phyloP scores from a whole-genome alignment of 2,329 filamentous ascomycete species.

The Aspergillus persii region DNA sequence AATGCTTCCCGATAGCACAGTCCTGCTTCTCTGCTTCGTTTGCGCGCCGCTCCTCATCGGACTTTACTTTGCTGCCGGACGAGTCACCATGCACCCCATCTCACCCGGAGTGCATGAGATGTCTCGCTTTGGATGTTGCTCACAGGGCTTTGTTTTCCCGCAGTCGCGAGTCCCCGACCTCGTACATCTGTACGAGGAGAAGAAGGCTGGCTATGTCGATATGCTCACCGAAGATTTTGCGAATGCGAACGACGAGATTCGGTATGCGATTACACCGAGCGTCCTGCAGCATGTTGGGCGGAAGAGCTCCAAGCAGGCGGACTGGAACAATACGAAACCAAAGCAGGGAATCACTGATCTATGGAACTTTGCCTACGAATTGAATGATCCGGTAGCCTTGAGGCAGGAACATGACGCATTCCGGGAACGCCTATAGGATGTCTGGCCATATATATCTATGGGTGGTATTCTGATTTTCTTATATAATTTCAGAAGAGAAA shows the following conservation, averaged over 20 bases:
- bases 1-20: conserved; percentile 18
- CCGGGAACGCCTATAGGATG: neutral
- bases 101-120: conserved; percentile 39
- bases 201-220: conserved; percentile 38
- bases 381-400: conserved; percentile 12
- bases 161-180: conserved; percentile 26
- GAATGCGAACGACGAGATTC: conserved; percentile 34
- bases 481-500: too few species aligned
- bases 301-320: conserved; percentile 35
- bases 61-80: conserved; percentile 44
- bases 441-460: too few species aligned
- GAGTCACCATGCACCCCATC: conserved; percentile 37
- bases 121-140: conserved; percentile 45
- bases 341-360: conserved; percentile 10
- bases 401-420: neutral
- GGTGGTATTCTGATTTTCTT: too few species aligned
- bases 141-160: conserved; percentile 46
- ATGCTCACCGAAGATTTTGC: conserved; percentile 44
- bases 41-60: conserved; percentile 28
- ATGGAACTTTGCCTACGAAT: conserved; percentile 23
- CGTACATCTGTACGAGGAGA: conserved; percentile 32
- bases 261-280: conserved; percentile 44
- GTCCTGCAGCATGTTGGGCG: conserved; percentile 47
- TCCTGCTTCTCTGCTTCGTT: conserved; percentile 30
- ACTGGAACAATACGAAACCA: neutral